phyloP scores from a whole-genome alignment of 805 yeast genomes.

The Helenozyma baotianmanensis region DNA sequence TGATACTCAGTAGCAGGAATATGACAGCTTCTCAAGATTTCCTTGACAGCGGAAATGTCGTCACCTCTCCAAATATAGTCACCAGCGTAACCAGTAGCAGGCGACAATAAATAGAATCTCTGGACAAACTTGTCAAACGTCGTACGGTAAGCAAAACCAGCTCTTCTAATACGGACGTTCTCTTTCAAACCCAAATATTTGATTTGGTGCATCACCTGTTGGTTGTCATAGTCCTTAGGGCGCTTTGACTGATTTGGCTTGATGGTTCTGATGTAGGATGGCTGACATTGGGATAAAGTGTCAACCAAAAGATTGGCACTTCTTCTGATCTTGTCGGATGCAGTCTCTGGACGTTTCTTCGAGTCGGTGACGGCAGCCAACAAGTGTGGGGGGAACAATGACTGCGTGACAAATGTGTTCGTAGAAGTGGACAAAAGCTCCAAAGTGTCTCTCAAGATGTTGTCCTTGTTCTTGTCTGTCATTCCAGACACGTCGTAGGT shows the following conservation, averaged over 20 bases:
- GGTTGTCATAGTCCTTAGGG: constrained; percentile 82
- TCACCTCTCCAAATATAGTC: constrained; percentile 59
- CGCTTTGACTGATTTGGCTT: constrained; percentile 94
- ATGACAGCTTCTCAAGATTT: constrained; percentile 49
- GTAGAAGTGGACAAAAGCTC: constrained; percentile 71
- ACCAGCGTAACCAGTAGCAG: constrained; percentile 89
- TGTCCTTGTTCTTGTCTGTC: constrained; percentile 97
- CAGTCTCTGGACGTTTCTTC: constrained; percentile 86
- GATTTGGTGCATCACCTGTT: constrained; percentile 90
- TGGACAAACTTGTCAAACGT: constrained; percentile 95
- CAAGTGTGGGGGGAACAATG: constrained; percentile 37
- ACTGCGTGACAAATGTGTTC: constrained; percentile 62
- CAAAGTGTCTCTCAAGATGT: constrained; percentile 79
- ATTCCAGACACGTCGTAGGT: constrained; percentile 82
- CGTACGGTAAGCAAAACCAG: constrained; percentile 97
- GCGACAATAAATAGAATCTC: constrained; percentile 82
- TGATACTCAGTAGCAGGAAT: constrained; percentile 83
- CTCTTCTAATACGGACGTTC: constrained; percentile 95
- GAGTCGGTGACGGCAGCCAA: constrained; percentile 44
- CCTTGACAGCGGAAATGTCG: constrained; percentile 46
- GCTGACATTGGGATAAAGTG: constrained; percentile 85
- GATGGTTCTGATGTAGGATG: constrained; percentile 95
- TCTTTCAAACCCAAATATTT: constrained; percentile 95
- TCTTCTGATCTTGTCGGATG: constrained; percentile 87
- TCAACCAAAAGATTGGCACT: constrained; percentile 89